Conservation (phyloP, 2,329 filamentous ascomycete species). For the Fusarium sp. region DNA sequence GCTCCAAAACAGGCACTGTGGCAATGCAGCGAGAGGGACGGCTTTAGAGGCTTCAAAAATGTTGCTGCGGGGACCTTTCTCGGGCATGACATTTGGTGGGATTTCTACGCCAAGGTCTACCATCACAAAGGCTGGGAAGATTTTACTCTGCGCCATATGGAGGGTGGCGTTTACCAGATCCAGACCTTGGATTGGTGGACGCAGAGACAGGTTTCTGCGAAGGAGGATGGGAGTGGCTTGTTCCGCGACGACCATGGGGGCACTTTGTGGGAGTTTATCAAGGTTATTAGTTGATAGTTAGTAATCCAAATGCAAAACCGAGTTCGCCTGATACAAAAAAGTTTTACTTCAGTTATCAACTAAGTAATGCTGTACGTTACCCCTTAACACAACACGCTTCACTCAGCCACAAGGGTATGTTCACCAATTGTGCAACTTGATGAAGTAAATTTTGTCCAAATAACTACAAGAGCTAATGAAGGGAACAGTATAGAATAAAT, state of each 20-base stretch:
- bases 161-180: neutral
- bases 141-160: neutral
- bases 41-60: neutral
- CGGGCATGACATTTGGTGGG: neutral
- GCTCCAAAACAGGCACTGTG: neutral
- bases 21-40: neutral
- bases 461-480: too few relatives aligned
- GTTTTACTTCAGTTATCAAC: too few relatives aligned
- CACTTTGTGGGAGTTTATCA: neutral
- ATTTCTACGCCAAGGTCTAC: neutral
- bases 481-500: too few relatives aligned
- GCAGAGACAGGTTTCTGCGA: neutral
- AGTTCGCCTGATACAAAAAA: neutral
- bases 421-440: too few relatives aligned
- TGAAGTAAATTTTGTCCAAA: too few relatives aligned
- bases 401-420: too few relatives aligned
- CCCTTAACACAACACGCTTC: too few relatives aligned
- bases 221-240: neutral
- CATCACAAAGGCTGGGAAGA: neutral
- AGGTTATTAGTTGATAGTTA: neutral
- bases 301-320: neutral
- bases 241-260: neutral
- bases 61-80: neutral
- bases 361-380: too few relatives aligned
- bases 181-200: neutral